Conservation (phyloP, 768 basidiomycete species). For the Suillus luteus region DNA sequence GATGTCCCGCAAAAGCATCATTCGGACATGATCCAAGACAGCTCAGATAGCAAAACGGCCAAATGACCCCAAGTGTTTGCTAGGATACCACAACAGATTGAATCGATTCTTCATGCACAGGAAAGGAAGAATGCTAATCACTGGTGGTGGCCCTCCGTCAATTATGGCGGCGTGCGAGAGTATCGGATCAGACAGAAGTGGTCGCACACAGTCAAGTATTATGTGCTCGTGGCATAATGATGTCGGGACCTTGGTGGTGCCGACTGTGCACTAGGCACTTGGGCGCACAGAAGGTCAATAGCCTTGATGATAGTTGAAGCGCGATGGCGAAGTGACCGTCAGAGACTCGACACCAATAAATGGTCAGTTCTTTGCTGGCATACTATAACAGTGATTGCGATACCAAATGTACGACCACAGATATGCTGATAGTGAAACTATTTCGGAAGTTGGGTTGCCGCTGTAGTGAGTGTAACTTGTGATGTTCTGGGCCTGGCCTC, state of each 20-base stretch:
- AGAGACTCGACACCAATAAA: not conserved
- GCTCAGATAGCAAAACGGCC: not conserved
- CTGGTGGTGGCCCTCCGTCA: not conserved
- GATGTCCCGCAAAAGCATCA: not conserved
- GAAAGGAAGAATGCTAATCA: not conserved
- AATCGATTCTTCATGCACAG: not conserved
- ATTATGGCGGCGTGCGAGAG: not conserved
- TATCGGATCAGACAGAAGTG: not conserved
- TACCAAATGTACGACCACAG: not conserved
- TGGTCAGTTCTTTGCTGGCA: not conserved
- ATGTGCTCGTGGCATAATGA: not conserved
- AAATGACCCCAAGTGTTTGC: not conserved
- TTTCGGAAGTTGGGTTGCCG: not conserved
- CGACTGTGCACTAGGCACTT: not conserved
- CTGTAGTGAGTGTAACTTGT: not conserved
- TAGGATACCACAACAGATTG: not conserved
- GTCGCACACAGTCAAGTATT: not conserved
- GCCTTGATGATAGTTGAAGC: not conserved
- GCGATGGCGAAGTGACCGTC: not conserved
- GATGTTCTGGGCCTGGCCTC: not conserved
- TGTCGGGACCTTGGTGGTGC: not conserved
- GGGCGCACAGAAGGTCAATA: not conserved
- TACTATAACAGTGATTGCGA: not conserved
- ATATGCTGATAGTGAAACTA: not conserved
- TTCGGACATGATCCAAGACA: not conserved